phyloP scores from a whole-genome alignment of 352 stramenopile species.

The Phytophthora citrophthora region DNA sequence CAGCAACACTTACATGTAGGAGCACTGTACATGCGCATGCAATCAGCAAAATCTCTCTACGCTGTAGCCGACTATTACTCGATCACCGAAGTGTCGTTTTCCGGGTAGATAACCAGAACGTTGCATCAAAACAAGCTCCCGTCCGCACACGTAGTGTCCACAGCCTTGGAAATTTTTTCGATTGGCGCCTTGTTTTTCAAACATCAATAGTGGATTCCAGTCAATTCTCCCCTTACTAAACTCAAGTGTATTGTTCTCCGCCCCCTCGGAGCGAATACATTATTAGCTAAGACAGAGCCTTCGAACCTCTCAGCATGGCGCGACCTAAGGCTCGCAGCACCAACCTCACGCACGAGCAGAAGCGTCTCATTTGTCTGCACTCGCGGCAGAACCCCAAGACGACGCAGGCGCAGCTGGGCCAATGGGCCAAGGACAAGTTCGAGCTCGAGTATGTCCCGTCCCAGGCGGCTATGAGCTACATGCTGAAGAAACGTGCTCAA shows the following conservation, averaged over 20 bases:
- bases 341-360: constrained; percentile 88
- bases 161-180: too few species aligned
- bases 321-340: constrained; percentile 55
- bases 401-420: constrained; percentile 75
- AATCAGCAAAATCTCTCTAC: too few species aligned
- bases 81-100: too few species aligned
- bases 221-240: neutral
- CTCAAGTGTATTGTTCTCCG: neutral
- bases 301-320: constrained; percentile 5
- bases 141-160: too few species aligned
- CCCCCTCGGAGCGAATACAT: constrained; percentile 19
- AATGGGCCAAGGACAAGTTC: constrained; percentile 80
- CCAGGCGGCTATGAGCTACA: constrained; percentile 84
- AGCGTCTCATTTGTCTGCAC: constrained; percentile 80
- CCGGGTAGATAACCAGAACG: too few species aligned
- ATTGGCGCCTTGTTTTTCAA: neutral
- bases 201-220: neutral
- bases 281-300: constrained; percentile 43
- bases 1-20: too few species aligned
- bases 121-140: too few species aligned
- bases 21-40: too few species aligned
- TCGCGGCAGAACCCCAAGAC: constrained; percentile 72
- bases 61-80: too few species aligned
- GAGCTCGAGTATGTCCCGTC: constrained; percentile 64
- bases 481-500: constrained; percentile 73